Evolutionary conservation across 108 stramenopile genomes (phyloP), one percentile per base, ranked within the genome.

Genomic region (Skeletonema costatum): DNA sequence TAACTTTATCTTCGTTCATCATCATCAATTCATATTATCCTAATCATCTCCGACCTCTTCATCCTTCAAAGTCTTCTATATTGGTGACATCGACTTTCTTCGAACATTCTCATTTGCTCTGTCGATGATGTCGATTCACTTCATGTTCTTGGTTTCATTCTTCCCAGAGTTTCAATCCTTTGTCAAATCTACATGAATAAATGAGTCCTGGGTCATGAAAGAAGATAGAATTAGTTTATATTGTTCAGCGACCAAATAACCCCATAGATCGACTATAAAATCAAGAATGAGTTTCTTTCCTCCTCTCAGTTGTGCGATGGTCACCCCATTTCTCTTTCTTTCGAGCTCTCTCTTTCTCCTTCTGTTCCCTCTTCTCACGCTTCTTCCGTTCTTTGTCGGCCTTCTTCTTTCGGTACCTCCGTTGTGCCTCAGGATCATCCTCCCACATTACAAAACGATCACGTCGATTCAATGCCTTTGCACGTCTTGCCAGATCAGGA

Each of bases 391-490:
- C 77, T 65, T 77, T 84, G 63, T 89, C 77, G 39, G 50, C 78
- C 62, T 51, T 74, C 65, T 86, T 86, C 71, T 60, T 85, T 53
- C 60, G 42, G 60, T 72, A 76, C 17, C 66, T 73, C 59, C 51
- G 60, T 61, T 83, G 75, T 38, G 70, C 78, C 71, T 85, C 86
- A 16, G 68, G 68, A 32, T 90, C 87, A 71, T 95, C 94, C 66
- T 95, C 92, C 75, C 95, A 88, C 96, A 97, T 97, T 25, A 88
- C 80, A 75, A 94, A 98, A 14, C 83, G 70, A 87, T 98, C 97
- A 14, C 83, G 77, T 64, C 65, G 44, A 80, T 99, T 98, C 60
- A 97, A 65, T 8, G 76, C 85, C 50, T 82, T 72, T 19, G 97
- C 98, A 19, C 92, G 73, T 21, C 70, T 29, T 21, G 92, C 97